Conservation (phyloP, 2,329 filamentous ascomycete species). For the Fonsecaea monophora region DNA sequence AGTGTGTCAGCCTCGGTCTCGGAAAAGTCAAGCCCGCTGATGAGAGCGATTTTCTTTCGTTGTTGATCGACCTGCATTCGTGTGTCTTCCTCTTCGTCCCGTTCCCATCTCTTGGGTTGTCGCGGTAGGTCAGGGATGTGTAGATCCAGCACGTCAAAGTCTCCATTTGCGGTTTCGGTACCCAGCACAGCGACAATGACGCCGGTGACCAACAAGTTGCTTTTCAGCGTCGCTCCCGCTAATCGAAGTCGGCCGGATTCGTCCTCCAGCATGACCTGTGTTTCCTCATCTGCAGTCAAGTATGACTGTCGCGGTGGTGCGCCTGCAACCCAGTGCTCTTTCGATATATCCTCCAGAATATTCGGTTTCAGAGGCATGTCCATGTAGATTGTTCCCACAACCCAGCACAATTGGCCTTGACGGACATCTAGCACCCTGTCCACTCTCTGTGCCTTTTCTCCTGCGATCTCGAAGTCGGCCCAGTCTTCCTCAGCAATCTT, state of each 20-base stretch:
- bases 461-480: conserved; percentile 76
- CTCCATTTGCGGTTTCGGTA: conserved; percentile 88
- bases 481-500: conserved; percentile 75
- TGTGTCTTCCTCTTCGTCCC: conserved; percentile 59
- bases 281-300: conserved; percentile 66
- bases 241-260: conserved; percentile 88
- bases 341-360: conserved; percentile 91
- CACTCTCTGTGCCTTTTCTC: conserved; percentile 75
- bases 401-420: conserved; percentile 95
- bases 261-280: conserved; percentile 87
- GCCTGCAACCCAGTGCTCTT: conserved; percentile 92
- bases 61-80: conserved; percentile 37
- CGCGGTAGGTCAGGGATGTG: conserved; percentile 85
- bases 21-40: conserved; percentile 86
- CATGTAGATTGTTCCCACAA: conserved; percentile 94
- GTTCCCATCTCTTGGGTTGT: conserved; percentile 80
- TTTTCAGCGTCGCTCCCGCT: conserved; percentile 71
- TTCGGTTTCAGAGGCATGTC: conserved; percentile 96
- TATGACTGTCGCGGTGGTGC: conserved; percentile 81
- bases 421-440: conserved; percentile 93
- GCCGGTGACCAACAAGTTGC: conserved; percentile 81
- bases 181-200: conserved; percentile 94
- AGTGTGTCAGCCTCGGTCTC: conserved; percentile 77
- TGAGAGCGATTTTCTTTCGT: conserved; percentile 78
- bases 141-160: conserved; percentile 90